phyloP scores from a whole-genome alignment of 2,329 filamentous ascomycete species.

The Immersiporthe knoxdaviesiana region DNA sequence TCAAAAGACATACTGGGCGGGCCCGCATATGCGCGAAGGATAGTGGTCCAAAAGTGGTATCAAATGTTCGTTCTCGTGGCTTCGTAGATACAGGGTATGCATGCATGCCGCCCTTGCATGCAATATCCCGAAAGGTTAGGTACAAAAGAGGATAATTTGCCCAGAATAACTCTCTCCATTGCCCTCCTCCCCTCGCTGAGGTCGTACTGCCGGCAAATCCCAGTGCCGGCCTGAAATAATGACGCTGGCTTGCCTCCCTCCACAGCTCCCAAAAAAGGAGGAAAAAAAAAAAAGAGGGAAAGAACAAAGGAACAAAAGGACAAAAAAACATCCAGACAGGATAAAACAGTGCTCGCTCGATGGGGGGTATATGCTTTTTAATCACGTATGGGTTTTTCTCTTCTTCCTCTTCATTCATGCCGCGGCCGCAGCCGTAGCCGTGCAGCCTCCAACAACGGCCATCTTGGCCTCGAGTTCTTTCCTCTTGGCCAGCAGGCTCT shows the following conservation, averaged over 20 bases:
- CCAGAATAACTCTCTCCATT: constrained; percentile 13
- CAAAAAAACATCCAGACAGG: neutral
- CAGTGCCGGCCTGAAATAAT: constrained; percentile 21
- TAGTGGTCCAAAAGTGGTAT: constrained; percentile 22
- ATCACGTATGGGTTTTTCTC: neutral
- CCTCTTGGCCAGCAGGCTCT: constrained; percentile 77
- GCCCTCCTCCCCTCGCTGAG: constrained; percentile 10
- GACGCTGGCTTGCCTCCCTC: constrained; percentile 3
- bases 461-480: constrained; percentile 62
- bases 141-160: constrained; percentile 24
- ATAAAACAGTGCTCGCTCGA: constrained; percentile 9
- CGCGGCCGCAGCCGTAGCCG: constrained; percentile 17
- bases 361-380: constrained; percentile 7
- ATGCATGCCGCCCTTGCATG: constrained; percentile 22
- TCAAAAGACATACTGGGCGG: neutral
- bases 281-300: neutral
- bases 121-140: constrained; percentile 21
- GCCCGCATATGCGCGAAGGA: neutral
- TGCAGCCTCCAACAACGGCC: constrained; percentile 37
- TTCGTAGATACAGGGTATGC: constrained; percentile 28
- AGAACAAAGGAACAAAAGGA: neutral
- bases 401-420: constrained; percentile 22
- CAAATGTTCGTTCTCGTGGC: constrained; percentile 27
- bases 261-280: neutral
- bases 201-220: constrained; percentile 23